Conservation (phyloP, 306 rosid genomes). For the Cucurbita pepo region DNA sequence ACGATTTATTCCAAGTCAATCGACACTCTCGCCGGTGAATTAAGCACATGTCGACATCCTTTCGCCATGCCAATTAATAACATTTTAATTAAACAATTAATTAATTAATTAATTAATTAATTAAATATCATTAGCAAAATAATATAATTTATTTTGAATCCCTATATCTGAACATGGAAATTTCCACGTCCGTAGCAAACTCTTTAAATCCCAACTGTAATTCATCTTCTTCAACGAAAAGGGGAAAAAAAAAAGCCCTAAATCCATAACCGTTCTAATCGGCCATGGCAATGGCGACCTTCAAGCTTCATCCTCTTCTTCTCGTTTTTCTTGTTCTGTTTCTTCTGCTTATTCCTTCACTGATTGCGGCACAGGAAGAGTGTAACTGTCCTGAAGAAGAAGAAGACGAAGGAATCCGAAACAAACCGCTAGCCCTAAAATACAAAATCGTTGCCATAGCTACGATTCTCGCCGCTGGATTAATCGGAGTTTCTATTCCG, state of each 20-base stretch:
- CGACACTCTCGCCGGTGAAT: not conserved
- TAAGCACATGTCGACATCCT: not conserved
- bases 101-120: too few relatives aligned
- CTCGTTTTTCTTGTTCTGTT: not conserved
- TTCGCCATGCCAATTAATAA: not conserved
- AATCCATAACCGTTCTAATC: not conserved
- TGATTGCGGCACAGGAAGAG: constrained; percentile 7
- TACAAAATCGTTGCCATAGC: constrained; percentile 38
- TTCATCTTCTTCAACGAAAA: not conserved
- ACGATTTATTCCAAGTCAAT: not conserved
- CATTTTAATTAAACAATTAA: not conserved
- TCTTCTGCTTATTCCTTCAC: constrained; percentile 5
- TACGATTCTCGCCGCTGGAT: constrained; percentile 36
- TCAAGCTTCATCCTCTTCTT: not conserved
- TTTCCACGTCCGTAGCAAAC: not conserved
- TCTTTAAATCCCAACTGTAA: not conserved
- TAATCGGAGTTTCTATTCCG: constrained; percentile 49
- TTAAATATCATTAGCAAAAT: too few relatives aligned
- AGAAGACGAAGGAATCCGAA: not conserved
- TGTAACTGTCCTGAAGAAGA: constrained; percentile 19
- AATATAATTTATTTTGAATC: too few relatives aligned
- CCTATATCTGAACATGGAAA: not conserved
- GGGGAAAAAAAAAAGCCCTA: not conserved
- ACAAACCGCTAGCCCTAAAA: constrained; percentile 18
- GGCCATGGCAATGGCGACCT: not conserved